These are phyloP conservation scores for Schoenoplectus triqueter DNA, from an alignment of 202 grass and related monocot species.

Conservation along the genomic window DNA sequence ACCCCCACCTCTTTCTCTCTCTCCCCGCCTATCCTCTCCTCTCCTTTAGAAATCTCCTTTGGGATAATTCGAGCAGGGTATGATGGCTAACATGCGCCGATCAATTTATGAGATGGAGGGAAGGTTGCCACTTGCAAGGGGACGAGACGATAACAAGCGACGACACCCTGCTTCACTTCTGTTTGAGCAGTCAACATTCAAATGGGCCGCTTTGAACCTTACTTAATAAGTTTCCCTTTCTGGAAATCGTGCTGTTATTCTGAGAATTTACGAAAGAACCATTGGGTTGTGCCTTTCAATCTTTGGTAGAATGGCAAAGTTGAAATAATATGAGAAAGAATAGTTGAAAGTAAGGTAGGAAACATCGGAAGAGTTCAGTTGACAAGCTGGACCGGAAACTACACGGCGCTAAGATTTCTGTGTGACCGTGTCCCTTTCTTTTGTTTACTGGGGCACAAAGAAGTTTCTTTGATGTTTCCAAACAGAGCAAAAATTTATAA, in stretches of 20 bases:
- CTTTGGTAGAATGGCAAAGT: not conserved
- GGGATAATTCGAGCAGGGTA: not conserved
- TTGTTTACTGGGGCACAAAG: not conserved
- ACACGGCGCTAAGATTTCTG: not conserved
- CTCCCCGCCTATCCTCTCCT: not conserved
- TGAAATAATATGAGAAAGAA: not conserved
- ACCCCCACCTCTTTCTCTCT: not conserved
- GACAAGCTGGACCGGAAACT: not conserved
- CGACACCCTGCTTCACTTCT: not conserved
- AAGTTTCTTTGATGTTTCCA: not conserved
- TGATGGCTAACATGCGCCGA: not conserved
- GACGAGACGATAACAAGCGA: not conserved
- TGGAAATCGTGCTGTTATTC: not conserved
- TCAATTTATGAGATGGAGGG: not conserved
- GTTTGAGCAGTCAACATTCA: not conserved
- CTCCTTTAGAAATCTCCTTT: not conserved
- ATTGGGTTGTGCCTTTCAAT: not conserved
- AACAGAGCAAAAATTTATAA: too few relatives aligned
- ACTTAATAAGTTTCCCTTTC: not conserved
- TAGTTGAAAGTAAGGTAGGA: not conserved
- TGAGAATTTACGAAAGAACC: conserved; percentile 6
- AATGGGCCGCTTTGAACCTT: not conserved
- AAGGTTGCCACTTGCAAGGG: not conserved
- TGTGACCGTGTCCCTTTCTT: not conserved
- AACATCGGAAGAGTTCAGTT: not conserved